phyloP scores from a whole-genome alignment of 305 asterid genomes.

The Fraxinus latifolia region DNA sequence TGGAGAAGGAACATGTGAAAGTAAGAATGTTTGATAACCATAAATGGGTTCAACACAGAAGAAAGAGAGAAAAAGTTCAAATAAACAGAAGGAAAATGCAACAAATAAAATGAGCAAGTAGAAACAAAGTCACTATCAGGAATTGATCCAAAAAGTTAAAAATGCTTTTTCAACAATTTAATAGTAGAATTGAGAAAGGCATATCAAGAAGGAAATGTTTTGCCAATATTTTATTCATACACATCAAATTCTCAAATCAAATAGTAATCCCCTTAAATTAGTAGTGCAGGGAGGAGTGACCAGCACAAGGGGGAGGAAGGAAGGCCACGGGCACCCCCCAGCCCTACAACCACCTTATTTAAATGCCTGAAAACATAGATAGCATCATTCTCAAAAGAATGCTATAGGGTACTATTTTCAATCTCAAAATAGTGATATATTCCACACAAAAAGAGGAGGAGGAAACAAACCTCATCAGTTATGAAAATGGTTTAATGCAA shows the following conservation, averaged over 20 bases:
- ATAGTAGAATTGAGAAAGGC: neutral
- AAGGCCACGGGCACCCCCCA: neutral
- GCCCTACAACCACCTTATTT: neutral
- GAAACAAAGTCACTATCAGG: neutral
- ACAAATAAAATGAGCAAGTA: neutral
- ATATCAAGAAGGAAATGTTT: neutral
- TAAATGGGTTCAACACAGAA: neutral
- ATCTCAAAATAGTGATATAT: neutral
- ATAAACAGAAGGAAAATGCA: neutral
- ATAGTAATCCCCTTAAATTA: neutral
- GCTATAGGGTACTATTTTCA: neutral
- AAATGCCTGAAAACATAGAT: neutral
- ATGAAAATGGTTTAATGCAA: neutral
- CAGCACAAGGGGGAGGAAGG: neutral
- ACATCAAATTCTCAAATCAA: neutral
- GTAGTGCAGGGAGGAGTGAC: neutral
- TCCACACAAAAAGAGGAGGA: neutral
- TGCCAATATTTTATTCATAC: neutral
- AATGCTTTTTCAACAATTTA: neutral
- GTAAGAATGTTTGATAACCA: neutral
- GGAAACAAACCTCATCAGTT: neutral
- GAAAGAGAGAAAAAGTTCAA: neutral
- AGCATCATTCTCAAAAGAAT: neutral
- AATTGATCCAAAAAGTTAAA: neutral
- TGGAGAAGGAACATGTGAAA: neutral